phyloP scores from a whole-genome alignment of 2,329 filamentous ascomycete genomes.

The Colletotrichum noveboracense region DNA sequence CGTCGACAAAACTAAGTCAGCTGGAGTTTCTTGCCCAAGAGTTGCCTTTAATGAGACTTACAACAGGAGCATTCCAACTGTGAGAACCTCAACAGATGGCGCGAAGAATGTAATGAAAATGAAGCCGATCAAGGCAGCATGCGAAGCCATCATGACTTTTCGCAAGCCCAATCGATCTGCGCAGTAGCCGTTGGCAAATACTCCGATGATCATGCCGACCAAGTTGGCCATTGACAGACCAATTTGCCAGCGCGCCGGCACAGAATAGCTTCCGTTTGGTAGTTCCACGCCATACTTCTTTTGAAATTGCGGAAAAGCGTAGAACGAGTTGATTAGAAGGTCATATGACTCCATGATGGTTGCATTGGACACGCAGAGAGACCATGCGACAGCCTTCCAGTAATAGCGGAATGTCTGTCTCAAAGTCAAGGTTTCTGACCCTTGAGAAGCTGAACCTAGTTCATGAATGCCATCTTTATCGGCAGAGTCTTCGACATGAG shows the following conservation, averaged over 20 bases:
- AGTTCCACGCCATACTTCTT: constrained; percentile 38
- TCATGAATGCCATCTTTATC: background rate
- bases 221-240: constrained; percentile 35
- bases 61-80: constrained; percentile 49
- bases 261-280: constrained; percentile 35
- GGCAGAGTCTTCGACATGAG: background rate
- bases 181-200: constrained; percentile 43
- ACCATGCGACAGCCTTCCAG: constrained; percentile 17
- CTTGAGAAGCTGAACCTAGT: background rate
- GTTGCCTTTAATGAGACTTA: constrained; percentile 18
- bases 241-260: constrained; percentile 46
- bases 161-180: constrained; percentile 47
- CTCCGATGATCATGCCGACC: constrained; percentile 36
- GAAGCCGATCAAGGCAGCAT: constrained; percentile 43
- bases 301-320: constrained; percentile 36
- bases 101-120: constrained; percentile 56
- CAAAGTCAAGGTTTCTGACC: background rate
- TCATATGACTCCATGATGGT: constrained; percentile 41
- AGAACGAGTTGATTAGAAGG: constrained; percentile 41
- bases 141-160: constrained; percentile 43
- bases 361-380: constrained; percentile 35
- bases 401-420: background rate
- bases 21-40: background rate
- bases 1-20: background rate
- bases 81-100: constrained; percentile 44